Conservation (phyloP, 2,329 filamentous ascomycete genomes). For the Bretziella fagacearum region DNA sequence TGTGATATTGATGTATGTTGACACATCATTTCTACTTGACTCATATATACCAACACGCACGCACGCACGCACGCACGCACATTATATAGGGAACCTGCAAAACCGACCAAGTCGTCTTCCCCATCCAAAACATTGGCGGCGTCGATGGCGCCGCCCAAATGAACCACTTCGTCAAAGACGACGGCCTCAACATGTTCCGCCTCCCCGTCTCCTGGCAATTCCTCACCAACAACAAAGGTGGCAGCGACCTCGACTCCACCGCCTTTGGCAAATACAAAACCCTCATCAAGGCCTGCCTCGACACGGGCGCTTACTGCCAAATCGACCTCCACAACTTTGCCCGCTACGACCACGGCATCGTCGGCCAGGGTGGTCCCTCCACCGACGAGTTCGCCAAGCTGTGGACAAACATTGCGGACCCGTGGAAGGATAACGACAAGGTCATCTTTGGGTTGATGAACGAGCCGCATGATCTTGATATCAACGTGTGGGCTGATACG, state of each 20-base stretch:
- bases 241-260: slow-evolving; percentile 29
- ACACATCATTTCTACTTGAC: background rate
- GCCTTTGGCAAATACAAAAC: slow-evolving; percentile 37
- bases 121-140: slow-evolving; percentile 18
- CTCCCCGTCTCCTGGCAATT: slow-evolving; percentile 41
- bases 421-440: slow-evolving; percentile 37
- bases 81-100: slow-evolving; percentile 21
- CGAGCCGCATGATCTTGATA: slow-evolving; percentile 45
- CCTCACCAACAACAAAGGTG: slow-evolving; percentile 35
- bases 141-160: slow-evolving; percentile 33
- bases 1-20: slow-evolving; percentile 26
- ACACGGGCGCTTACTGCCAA: slow-evolving; percentile 40
- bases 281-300: slow-evolving; percentile 38
- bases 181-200: slow-evolving; percentile 37
- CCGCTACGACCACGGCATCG: slow-evolving; percentile 43
- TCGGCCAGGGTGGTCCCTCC: slow-evolving; percentile 47
- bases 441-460: slow-evolving; percentile 54
- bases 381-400: slow-evolving; percentile 40
- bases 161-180: slow-evolving; percentile 36
- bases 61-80: too few relatives aligned
- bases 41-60: background rate
- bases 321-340: slow-evolving; percentile 43
- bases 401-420: slow-evolving; percentile 40
- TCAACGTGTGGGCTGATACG: slow-evolving; percentile 39
- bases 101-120: slow-evolving; percentile 21